Conservation (phyloP, 1,139 yeast species). For the Wickerhamiella infanticola region DNA sequence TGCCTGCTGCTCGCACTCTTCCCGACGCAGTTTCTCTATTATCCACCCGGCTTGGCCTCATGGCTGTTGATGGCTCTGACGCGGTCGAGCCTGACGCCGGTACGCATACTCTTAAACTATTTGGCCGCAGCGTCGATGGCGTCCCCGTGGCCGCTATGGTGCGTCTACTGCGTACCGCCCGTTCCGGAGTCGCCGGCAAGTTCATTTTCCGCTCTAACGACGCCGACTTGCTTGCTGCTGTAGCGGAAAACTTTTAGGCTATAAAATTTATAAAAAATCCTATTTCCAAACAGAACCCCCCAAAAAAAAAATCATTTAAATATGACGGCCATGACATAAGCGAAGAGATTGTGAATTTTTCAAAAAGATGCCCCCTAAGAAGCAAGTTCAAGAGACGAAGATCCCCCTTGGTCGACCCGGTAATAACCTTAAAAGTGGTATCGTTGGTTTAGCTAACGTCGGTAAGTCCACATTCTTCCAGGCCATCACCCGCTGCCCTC, state of each 20-base stretch:
- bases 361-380: slow-evolving; percentile 16
- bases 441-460: slow-evolving; percentile 84
- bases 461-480: slow-evolving; percentile 77
- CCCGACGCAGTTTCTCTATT: slow-evolving; percentile 37
- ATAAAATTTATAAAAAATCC: background rate
- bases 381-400: slow-evolving; percentile 12
- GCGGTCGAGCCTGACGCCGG: slow-evolving; percentile 44
- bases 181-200: slow-evolving; percentile 66
- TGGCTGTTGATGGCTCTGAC: slow-evolving; percentile 71
- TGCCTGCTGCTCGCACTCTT: slow-evolving; percentile 34
- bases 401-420: slow-evolving; percentile 84
- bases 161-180: slow-evolving; percentile 57
- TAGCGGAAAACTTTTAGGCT: background rate
- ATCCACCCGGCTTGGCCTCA: slow-evolving; percentile 34
- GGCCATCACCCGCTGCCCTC: slow-evolving; percentile 70
- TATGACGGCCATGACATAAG: background rate
- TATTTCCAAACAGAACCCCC: background rate
- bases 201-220: slow-evolving; percentile 55
- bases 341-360: background rate
- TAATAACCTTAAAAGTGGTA: slow-evolving; percentile 47
- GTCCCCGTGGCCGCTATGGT: slow-evolving; percentile 52
- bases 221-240: slow-evolving; percentile 3
- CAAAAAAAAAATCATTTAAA: background rate
- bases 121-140: slow-evolving; percentile 50
- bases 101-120: slow-evolving; percentile 58